Evolutionary conservation across 2,329 filamentous ascomycete species (phyloP).

Genomic region (Tolypocladium album): DNA sequence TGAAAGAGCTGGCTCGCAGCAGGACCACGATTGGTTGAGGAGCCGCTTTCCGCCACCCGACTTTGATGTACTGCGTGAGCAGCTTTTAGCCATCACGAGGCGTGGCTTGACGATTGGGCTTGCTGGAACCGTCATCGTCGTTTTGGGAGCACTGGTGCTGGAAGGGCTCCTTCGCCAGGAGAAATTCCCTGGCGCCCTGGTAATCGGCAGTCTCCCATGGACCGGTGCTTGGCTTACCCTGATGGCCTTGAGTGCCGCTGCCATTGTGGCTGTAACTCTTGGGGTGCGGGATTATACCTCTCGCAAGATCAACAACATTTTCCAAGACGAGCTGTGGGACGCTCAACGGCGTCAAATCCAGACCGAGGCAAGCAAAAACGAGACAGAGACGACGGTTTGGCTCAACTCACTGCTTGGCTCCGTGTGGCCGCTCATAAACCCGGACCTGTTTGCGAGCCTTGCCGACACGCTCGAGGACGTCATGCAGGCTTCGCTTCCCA

Average conservation of each 20-base stretch:
- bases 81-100: constrained; percentile 19
- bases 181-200: background rate
- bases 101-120: constrained; percentile 24
- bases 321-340: constrained; percentile 62
- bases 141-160: constrained; percentile 14
- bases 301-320: constrained; percentile 50
- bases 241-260: constrained; percentile 12
- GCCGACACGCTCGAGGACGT: constrained; percentile 67
- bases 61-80: constrained; percentile 28
- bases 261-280: constrained; percentile 24
- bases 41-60: constrained; percentile 37
- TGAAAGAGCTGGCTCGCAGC: constrained; percentile 24
- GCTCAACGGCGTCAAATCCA: constrained; percentile 44
- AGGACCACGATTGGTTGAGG: constrained; percentile 28
- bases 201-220: background rate
- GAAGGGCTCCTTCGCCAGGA: constrained; percentile 5
- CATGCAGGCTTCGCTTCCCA: constrained; percentile 67
- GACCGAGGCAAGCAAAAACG: constrained; percentile 25
- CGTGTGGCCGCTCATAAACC: constrained; percentile 67
- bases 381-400: constrained; percentile 59
- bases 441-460: constrained; percentile 58
- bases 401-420: constrained; percentile 57
- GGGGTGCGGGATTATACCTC: constrained; percentile 48
- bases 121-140: constrained; percentile 21
- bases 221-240: constrained; percentile 15